These are phyloP conservation scores for Spiraea crenata DNA, from an alignment of 331 rosid species.

Conservation along the genomic window DNA sequence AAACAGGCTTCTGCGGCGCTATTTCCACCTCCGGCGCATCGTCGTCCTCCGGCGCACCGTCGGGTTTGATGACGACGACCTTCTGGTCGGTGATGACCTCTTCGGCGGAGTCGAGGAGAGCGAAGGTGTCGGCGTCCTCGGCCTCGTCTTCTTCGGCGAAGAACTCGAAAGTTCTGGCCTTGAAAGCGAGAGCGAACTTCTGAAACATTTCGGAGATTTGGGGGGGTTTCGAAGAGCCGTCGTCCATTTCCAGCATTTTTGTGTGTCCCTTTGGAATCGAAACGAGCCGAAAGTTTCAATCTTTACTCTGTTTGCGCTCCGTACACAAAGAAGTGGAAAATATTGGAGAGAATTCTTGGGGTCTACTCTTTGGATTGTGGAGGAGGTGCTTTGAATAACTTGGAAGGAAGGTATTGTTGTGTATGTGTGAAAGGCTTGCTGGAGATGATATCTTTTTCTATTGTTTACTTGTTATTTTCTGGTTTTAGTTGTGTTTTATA, in stretches of 20 bases:
- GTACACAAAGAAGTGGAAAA: neutral
- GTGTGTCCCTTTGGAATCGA: neutral
- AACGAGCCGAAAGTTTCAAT: neutral
- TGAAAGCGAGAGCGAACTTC: conserved; percentile 93
- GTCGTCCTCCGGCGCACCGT: conserved; percentile 25
- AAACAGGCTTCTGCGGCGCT: conserved; percentile 6
- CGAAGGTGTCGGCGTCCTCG: conserved; percentile 65
- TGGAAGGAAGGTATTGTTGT: conserved; percentile 47
- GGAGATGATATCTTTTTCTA: conserved; percentile 1
- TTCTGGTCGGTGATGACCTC: conserved; percentile 89
- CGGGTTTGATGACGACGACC: conserved; percentile 90
- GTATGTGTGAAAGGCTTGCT: conserved; percentile 11
- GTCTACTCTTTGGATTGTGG: conserved; percentile 17
- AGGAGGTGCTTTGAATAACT: conserved; percentile 54
- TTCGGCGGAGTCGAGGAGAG: conserved; percentile 84
- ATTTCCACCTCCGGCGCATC: conserved; percentile 21
- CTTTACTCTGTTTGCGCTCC: neutral
- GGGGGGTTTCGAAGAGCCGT: conserved; percentile 64
- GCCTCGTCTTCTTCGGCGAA: conserved; percentile 73
- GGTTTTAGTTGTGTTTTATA: neutral
- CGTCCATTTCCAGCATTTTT: conserved; percentile 58
- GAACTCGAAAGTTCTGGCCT: conserved; percentile 82
- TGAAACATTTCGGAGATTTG: conserved; percentile 94
- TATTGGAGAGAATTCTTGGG: conserved; percentile 32
- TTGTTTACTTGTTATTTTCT: neutral